A percentile compares a stretch with the other conserved stretches of the same genome.
Evolutionary conservation across 768 basidiomycete genomes (phyloP).

Genomic region (Tulasnella sp.): DNA sequence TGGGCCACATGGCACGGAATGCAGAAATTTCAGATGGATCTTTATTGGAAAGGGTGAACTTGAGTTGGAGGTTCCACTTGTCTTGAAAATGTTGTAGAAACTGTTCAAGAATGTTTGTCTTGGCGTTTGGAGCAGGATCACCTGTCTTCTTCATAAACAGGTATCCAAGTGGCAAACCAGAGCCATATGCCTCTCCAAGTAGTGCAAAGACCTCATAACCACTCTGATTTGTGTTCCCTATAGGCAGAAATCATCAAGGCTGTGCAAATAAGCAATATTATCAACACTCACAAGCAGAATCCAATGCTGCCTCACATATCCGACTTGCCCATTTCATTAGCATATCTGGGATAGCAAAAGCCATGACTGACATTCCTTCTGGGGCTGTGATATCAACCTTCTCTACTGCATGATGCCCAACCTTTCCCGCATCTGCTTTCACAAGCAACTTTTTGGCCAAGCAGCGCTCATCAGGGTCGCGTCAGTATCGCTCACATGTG

Average conservation of each 20-base stretch:
- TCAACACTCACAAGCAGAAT: conserved; percentile 26
- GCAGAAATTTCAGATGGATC: conserved; percentile 29
- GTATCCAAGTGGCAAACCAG: conserved; percentile 28
- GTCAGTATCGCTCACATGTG: neutral
- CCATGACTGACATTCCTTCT: conserved; percentile 16
- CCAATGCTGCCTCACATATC: conserved; percentile 25
- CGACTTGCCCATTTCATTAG: conserved; percentile 21
- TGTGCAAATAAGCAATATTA: neutral
- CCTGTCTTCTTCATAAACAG: conserved; percentile 20
- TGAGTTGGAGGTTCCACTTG: conserved; percentile 21
- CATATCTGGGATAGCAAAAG: conserved; percentile 24
- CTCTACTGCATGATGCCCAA: neutral
- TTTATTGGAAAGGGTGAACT: conserved; percentile 28
- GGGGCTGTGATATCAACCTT: neutral
- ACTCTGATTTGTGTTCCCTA: conserved; percentile 28
- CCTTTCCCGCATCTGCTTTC: neutral
- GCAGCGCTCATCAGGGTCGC: neutral
- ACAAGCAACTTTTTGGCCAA: neutral
- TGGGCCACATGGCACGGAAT: conserved; percentile 19
- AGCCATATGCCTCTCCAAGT: conserved; percentile 27
- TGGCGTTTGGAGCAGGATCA: neutral
- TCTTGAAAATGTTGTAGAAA: conserved; percentile 24
- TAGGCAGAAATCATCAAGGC: neutral
- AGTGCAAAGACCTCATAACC: conserved; percentile 28
- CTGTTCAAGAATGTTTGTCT: conserved; percentile 18